A percentile compares a stretch with the other conserved stretches of the same genome.
Evolutionary conservation across 768 basidiomycete genomes (phyloP).

Genomic region (Suillus sp.): DNA sequence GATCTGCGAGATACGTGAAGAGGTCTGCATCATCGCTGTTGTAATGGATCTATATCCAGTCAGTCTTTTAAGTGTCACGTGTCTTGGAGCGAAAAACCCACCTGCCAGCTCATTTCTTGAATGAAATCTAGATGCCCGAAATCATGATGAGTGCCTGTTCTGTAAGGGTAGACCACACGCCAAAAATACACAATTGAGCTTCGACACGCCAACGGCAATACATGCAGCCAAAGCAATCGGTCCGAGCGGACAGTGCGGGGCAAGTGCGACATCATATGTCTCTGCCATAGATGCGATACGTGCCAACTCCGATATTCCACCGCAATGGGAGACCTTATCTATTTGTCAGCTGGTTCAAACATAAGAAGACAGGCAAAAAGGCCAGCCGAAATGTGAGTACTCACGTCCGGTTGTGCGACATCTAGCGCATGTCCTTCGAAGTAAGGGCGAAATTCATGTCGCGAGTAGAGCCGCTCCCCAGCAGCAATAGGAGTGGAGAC

Average conservation of each 20-base stretch:
- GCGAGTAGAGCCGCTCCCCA: constrained; percentile 64
- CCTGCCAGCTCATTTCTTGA: constrained; percentile 69
- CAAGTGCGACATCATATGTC: constrained; percentile 71
- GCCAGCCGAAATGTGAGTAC: constrained; percentile 18
- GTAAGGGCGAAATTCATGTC: constrained; percentile 65
- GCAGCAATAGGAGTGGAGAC: constrained; percentile 64
- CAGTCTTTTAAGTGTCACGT: neutral
- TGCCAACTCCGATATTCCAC: constrained; percentile 60
- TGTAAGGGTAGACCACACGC: neutral
- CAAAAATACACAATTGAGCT: constrained; percentile 55
- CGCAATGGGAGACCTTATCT: constrained; percentile 55
- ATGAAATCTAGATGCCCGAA: constrained; percentile 45
- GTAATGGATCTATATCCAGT: constrained; percentile 55
- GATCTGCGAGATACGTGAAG: constrained; percentile 57
- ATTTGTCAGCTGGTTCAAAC: neutral
- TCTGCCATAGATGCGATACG: constrained; percentile 61
- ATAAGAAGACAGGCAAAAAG: neutral
- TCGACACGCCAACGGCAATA: constrained; percentile 59
- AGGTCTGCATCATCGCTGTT: constrained; percentile 61
- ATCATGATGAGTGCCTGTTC: neutral
- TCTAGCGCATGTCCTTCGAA: constrained; percentile 65
- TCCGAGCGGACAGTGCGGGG: constrained; percentile 73
- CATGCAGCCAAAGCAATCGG: constrained; percentile 74
- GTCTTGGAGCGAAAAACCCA: constrained; percentile 20
- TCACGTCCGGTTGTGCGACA: constrained; percentile 69